Base-by-base conservation (phyloP, 805 yeast genomes). In the Kodamaea kaohsiungensis region DNA sequence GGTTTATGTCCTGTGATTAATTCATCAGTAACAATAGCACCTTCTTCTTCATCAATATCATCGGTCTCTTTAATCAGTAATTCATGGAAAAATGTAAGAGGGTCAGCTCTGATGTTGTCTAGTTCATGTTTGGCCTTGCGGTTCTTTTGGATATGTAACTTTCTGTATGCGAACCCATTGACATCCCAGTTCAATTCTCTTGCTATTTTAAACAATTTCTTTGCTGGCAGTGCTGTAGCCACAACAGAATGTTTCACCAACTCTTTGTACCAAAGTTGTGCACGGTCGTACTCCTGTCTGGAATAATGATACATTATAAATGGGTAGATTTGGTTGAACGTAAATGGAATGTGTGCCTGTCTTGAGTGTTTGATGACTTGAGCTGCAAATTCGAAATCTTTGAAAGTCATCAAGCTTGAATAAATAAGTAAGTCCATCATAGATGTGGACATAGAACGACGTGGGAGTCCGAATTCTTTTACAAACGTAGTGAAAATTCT, bases 261-360 rank as follows among this genome's bases (percentile, higher is more conserved):
- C 22, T 72, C 63, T 12, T 65, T 61, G 57, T 72, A 76, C 80
- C 80, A 76, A 12, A 63, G 38, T 43, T 69, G 65, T 2, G 79
- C 76, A n/a, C 49, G 56, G 1, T 66, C 63, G 55, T 54, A 57
- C 48, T 74, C 75, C 10, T 63, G 60, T 17, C 67, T 60, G 17
- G 56, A 53, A 55, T 72, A 71, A 56, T 76, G 78, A 56, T 67
- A 69, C 56, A 61, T 60, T 15, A 76, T 69, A 40, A 76, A 70
- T 0, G 80, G 79, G 50, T 64, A 71, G 0, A 74, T 56, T 51
- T 75, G 79, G 53, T 70, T 68, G 59, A 75, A 73, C 0, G 78
- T 65, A 19, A 71, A 63, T n/a, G 78, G 76, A 10, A 72, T 48
- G 2, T 63, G 63, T 16, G 53, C 50, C 3, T 61, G 54, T 10